Evolutionary conservation across 116 monocot species (phyloP).

Genomic region (Papilionanthe hybrid): DNA sequence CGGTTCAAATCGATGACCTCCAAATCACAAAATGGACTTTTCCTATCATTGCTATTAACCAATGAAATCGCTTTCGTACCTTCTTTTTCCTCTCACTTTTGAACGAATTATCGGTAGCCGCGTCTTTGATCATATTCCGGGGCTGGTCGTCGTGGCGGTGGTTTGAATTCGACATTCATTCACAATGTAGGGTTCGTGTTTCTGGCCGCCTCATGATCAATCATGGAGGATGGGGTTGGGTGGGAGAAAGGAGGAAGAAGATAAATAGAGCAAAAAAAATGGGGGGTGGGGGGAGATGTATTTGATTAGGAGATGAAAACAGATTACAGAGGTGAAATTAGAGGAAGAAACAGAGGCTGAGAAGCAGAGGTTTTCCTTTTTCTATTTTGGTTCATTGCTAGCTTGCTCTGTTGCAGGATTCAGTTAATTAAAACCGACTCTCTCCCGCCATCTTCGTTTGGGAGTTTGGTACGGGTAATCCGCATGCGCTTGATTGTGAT

Average conservation of each 20-base stretch:
- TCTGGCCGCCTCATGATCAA: neutral
- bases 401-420: neutral
- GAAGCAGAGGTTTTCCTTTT: slow-evolving; percentile 2
- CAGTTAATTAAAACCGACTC: slow-evolving; percentile 11
- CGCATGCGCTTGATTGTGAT: neutral
- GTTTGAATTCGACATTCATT: slow-evolving; percentile 37
- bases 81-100: slow-evolving; percentile 67
- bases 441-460: slow-evolving; percentile 9
- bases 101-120: slow-evolving; percentile 22
- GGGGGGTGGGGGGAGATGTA: slow-evolving; percentile 10
- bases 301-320: neutral
- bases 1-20: neutral
- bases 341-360: neutral
- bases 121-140: slow-evolving; percentile 37
- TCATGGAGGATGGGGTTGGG: neutral
- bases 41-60: neutral
- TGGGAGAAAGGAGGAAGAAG: neutral
- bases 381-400: neutral
- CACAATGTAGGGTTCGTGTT: neutral
- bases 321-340: slow-evolving; percentile 2
- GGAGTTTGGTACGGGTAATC: neutral
- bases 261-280: neutral
- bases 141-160: slow-evolving; percentile 9
- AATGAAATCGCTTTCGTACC: slow-evolving; percentile 10
- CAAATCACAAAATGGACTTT: too few species aligned